These are phyloP conservation scores for Pulveroboletus sp. DNA, from an alignment of 768 basidiomycete species.

Conservation along the genomic window DNA sequence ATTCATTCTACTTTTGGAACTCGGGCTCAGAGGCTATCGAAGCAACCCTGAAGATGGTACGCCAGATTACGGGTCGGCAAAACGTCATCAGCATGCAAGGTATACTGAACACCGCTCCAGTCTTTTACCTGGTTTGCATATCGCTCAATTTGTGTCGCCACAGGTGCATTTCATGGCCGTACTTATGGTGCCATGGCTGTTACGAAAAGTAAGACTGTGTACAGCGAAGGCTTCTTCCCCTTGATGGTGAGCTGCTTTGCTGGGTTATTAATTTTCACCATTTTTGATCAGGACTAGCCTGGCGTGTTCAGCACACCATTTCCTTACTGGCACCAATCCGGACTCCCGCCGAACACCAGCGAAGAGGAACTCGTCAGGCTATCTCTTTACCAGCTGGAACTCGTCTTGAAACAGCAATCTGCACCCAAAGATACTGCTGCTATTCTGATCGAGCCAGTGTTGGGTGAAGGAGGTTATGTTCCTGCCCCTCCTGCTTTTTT, in stretches of 20 bases:
- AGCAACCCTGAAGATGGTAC: conserved; percentile 84
- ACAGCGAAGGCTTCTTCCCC: conserved; percentile 74
- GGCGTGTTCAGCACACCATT: conserved; percentile 79
- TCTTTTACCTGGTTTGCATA: background rate
- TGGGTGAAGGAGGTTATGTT: conserved; percentile 96
- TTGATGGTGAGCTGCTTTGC: conserved; percentile 62
- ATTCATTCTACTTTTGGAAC: conserved; percentile 98
- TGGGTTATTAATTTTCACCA: background rate
- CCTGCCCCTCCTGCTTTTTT: conserved; percentile 81
- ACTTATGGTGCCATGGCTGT: conserved; percentile 93
- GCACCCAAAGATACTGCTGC: conserved; percentile 86
- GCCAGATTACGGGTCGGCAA: conserved; percentile 72
- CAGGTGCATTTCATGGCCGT: conserved; percentile 85
- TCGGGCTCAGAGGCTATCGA: conserved; percentile 94
- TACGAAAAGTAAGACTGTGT: conserved; percentile 92
- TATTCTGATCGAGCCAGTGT: conserved; percentile 89
- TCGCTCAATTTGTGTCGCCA: background rate
- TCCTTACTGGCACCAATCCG: conserved; percentile 92
- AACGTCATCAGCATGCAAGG: conserved; percentile 94
- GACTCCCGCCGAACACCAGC: conserved; percentile 52
- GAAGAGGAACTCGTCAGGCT: conserved; percentile 55
- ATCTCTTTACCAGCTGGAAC: conserved; percentile 78
- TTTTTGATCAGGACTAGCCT: conserved; percentile 46
- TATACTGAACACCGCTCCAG: conserved; percentile 10
- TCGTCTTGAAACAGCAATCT: conserved; percentile 77